Evolutionary conservation across 78 protist species (phyloP).

Genomic region (Protostelium mycophagum): DNA sequence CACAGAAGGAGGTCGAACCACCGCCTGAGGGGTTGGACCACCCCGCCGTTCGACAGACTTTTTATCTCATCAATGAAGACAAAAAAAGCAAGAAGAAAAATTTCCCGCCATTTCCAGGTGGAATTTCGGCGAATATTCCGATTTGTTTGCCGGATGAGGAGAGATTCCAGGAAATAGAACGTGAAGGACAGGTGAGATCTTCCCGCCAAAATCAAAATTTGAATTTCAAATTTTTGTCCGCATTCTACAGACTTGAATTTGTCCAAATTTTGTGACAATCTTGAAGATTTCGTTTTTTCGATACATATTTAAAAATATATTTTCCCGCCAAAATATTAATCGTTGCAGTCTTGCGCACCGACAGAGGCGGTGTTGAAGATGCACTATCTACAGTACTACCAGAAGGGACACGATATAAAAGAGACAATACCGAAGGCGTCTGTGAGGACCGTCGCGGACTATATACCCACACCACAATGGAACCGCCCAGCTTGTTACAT

Average conservation of each 20-base stretch:
- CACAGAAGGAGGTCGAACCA: not conserved
- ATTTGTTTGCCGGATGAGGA: not conserved
- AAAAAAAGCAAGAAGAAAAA: not conserved
- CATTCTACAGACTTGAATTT: too few relatives aligned
- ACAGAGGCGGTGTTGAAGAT: not conserved
- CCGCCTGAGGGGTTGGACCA: too few relatives aligned
- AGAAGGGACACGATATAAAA: not conserved
- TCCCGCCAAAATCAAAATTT: not conserved
- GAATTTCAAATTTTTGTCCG: too few relatives aligned
- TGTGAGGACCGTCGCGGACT: not conserved
- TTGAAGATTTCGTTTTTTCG: too few relatives aligned
- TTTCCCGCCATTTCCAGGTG: not conserved
- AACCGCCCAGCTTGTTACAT: not conserved
- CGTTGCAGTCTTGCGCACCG: not conserved
- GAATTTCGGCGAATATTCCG: not conserved
- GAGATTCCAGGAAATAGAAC: not conserved
- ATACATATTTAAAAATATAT: too few relatives aligned
- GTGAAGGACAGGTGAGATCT: not conserved
- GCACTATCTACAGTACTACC: not conserved
- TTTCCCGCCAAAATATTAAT: too few relatives aligned
- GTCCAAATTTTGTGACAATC: too few relatives aligned
- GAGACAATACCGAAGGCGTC: not conserved
- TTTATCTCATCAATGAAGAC: not conserved
- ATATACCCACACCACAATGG: not conserved
- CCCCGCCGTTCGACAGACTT: not conserved